A percentile compares a stretch with the other conserved stretches of the same genome.
These are phyloP conservation scores for Neurospora pannonica DNA, from an alignment of 495 filamentous ascomycete genomes.

Conservation along the genomic window DNA sequence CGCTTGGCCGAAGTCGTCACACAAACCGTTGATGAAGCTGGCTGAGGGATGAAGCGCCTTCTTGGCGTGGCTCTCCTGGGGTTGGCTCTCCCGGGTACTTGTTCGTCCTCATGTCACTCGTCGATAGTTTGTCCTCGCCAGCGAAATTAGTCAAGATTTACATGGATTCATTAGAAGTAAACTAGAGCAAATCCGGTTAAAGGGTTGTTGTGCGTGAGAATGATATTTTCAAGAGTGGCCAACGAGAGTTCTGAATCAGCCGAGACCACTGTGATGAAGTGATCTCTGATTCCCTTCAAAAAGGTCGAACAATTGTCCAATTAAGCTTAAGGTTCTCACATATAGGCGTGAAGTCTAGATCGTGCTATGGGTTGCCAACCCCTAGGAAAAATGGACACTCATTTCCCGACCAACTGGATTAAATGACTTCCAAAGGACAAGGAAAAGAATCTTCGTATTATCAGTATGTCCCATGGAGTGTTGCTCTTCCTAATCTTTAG, in stretches of 20 bases:
- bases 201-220: too few relatives aligned
- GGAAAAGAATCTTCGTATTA: not conserved
- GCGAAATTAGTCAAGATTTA: not conserved
- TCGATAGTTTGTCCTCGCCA: not conserved
- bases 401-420: not conserved
- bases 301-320: not conserved
- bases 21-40: not conserved
- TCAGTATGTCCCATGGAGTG: not conserved
- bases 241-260: too few relatives aligned
- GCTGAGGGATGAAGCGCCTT: not conserved
- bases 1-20: not conserved
- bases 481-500: not conserved
- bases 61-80: not conserved
- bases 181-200: not conserved
- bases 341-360: not conserved
- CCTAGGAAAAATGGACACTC: not conserved
- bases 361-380: not conserved
- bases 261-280: not conserved
- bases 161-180: not conserved
- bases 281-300: not conserved
- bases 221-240: too few relatives aligned
- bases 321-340: not conserved
- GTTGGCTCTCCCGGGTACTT: not conserved
- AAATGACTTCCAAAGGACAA: not conserved
- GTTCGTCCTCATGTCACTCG: not conserved